A percentile compares a stretch with the other conserved stretches of the same genome.
Evolutionary conservation across 768 basidiomycete species (phyloP).

Genomic region (Tulasnella calospora): DNA sequence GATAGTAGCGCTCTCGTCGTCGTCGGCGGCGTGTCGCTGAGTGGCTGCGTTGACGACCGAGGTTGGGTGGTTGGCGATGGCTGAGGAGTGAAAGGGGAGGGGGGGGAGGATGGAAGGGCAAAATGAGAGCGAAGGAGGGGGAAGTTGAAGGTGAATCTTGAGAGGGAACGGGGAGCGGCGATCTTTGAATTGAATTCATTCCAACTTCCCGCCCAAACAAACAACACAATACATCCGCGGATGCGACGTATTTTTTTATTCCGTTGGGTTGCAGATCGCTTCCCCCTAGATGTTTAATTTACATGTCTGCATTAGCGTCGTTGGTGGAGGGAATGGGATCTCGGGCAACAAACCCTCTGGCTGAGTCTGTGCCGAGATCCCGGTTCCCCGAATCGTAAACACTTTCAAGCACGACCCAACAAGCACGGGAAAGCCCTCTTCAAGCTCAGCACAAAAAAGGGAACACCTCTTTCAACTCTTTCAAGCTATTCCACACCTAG

Average conservation of each 20-base stretch:
- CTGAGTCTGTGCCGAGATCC: neutral
- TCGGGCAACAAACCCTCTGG: neutral
- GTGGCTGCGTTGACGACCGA: neutral
- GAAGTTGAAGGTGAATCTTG: neutral
- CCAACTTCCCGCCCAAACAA: neutral
- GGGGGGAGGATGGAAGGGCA: neutral
- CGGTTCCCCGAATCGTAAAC: too few species aligned
- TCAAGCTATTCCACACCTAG: too few species aligned
- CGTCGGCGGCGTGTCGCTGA: neutral
- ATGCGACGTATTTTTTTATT: neutral
- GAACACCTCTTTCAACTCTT: too few species aligned
- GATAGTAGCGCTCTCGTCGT: neutral
- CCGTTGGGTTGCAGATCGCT: neutral
- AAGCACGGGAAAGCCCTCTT: too few species aligned
- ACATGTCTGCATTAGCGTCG: neutral
- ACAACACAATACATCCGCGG: neutral
- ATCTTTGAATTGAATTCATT: neutral
- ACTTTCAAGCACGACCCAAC: too few species aligned
- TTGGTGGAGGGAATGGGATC: neutral
- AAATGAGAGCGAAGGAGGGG: neutral
- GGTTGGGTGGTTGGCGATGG: neutral
- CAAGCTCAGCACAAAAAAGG: too few species aligned
- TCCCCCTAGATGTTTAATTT: neutral
- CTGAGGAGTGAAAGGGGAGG: neutral
- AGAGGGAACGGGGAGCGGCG: slow-evolving; percentile 10